Evolutionary conservation across 495 filamentous ascomycete species (phyloP).

Genomic region (Saxophila tyrrhenica): DNA sequence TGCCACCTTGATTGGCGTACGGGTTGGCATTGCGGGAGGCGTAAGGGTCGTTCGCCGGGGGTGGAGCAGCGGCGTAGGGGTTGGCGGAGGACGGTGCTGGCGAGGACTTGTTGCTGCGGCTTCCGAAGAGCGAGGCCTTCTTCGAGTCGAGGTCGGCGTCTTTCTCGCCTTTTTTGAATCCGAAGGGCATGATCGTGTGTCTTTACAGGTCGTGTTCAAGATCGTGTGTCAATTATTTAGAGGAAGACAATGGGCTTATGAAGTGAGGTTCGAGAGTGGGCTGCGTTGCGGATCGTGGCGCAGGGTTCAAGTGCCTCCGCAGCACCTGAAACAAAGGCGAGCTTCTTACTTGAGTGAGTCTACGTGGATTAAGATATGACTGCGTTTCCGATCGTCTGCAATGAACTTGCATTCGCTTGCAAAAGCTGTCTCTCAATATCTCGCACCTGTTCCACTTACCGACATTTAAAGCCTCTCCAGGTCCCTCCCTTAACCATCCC

Average conservation of each 20-base stretch:
- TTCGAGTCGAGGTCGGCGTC: constrained; percentile 19
- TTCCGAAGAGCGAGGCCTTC: constrained; percentile 26
- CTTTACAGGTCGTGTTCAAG: neutral
- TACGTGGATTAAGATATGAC: too few relatives aligned
- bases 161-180: constrained; percentile 23
- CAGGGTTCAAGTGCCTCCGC: neutral
- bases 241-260: neutral
- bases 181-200: constrained; percentile 19
- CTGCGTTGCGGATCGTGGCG: neutral
- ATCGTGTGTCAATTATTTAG: neutral
- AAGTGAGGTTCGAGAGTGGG: neutral
- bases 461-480: too few relatives aligned
- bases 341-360: too few relatives aligned
- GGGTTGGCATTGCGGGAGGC: constrained; percentile 19
- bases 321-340: too few relatives aligned
- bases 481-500: too few relatives aligned
- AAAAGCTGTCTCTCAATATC: too few relatives aligned
- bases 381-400: too few relatives aligned
- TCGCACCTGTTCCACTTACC: too few relatives aligned
- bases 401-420: too few relatives aligned
- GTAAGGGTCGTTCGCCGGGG: constrained; percentile 25
- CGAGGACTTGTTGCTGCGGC: constrained; percentile 15
- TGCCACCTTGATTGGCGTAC: constrained; percentile 13
- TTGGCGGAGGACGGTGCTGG: constrained; percentile 4
- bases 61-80: constrained; percentile 14